These are phyloP conservation scores for Plantago elongata DNA, from an alignment of 257 asterid genomes.

Conservation along the genomic window DNA sequence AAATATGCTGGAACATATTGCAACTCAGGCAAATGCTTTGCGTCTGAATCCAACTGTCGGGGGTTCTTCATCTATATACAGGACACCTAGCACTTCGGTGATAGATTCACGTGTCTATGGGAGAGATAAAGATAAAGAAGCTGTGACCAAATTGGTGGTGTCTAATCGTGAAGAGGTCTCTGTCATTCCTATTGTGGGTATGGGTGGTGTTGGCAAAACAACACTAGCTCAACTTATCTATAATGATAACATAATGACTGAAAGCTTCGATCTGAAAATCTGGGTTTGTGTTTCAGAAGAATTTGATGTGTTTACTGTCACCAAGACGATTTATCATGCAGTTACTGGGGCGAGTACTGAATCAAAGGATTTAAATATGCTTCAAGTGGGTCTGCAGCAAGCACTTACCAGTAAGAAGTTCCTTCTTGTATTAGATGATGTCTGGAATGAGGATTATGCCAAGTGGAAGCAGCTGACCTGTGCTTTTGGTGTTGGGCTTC, in stretches of 20 bases:
- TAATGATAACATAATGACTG: constrained; percentile 29
- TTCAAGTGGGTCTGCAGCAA: constrained; percentile 38
- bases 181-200: constrained; percentile 58
- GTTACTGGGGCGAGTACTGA: constrained; percentile 15
- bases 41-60: constrained; percentile 26
- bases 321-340: constrained; percentile 32
- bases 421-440: constrained; percentile 49
- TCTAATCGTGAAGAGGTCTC: constrained; percentile 23
- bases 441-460: constrained; percentile 42
- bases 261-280: constrained; percentile 29
- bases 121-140: constrained; percentile 48
- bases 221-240: constrained; percentile 49
- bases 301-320: constrained; percentile 39
- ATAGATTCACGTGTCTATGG: constrained; percentile 49
- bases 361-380: constrained; percentile 35
- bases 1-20: constrained; percentile 23
- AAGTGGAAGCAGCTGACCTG: constrained; percentile 34
- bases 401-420: constrained; percentile 37
- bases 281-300: constrained; percentile 50
- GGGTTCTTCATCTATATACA: neutral
- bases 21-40: constrained; percentile 29
- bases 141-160: constrained; percentile 34
- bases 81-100: constrained; percentile 43
- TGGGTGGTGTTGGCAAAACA: constrained; percentile 62
- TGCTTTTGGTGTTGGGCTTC: constrained; percentile 33